Evolutionary conservation across 2,329 filamentous ascomycete genomes (phyloP), one percentile per base, ranked within the genome.

Genomic region (Sclerotinia borealis): DNA sequence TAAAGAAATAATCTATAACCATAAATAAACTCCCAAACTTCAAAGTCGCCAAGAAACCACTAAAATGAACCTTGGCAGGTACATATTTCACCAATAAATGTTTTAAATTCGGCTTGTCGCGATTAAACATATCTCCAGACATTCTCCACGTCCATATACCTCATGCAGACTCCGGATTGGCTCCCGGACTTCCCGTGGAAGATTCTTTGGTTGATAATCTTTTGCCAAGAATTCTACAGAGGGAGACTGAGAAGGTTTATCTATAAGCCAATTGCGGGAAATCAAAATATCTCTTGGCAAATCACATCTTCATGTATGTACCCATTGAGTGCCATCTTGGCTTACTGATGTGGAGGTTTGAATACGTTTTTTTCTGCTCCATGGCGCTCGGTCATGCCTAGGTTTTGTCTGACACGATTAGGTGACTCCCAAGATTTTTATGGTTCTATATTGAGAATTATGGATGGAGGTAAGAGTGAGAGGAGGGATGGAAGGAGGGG

Each of bases 391-490:
- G 43, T 34, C 51, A 48, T 63, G 41, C 60, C 60, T 31, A 48
- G 51, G 27, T 15, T 58, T 63, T 47, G 51, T 58, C 60, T 41
- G 60, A 63, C 60, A 58, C 43, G 29, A 17, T 45, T 49, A 58
- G 43, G 54, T 48, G 25, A 25, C 29, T 56, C 29, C 51, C 43
- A 58, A 63, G 51, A 31, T 25, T 48, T 45, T 17, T 11, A 17
- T 15, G 25, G 25, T 22, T 58, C 36, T n/a, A 19, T 47, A 39
- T 31, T 29, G 47, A 55, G 59, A 25, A 41, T 54, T 17, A 31
- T 43, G 29, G 48, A 39, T 37, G 17, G 49, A 29, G 29, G 49
- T 45, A n/a, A 55, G 59, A 54, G 22, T n/a, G n/a, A 11, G 22
- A 36, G 22, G 49, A 58, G 39, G 17, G 37, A 55, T 8, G 48